Conservation (phyloP, 345 rosid genomes). For the Viola odorata region DNA sequence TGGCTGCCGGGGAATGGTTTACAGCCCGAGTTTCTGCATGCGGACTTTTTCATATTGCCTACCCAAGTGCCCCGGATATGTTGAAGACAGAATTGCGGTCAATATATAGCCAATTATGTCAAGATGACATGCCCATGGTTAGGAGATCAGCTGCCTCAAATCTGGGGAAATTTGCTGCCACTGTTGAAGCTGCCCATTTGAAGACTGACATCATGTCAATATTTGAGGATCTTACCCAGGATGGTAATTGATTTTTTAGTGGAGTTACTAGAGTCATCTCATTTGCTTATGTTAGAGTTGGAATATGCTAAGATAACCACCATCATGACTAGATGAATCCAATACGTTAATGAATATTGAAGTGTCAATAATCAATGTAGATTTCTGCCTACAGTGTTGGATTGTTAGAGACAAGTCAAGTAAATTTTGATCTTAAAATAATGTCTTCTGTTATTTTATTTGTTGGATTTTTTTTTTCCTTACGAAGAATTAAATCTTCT, state of each 20-base stretch:
- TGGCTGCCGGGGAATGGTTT: conserved; percentile 98
- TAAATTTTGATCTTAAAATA: too few relatives aligned
- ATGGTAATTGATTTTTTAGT: conserved; percentile 49
- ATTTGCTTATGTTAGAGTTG: background rate
- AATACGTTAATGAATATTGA: background rate
- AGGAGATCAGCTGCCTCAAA: conserved; percentile 95
- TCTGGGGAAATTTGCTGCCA: conserved; percentile 96
- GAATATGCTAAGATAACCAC: background rate
- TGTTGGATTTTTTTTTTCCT: too few relatives aligned
- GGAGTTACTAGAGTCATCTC: background rate
- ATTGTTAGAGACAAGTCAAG: background rate
- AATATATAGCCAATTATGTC: conserved; percentile 70
- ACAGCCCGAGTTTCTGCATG: conserved; percentile 92
- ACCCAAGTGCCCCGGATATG: conserved; percentile 77
- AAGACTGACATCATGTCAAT: conserved; percentile 78
- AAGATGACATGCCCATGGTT: conserved; percentile 99
- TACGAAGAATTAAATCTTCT: background rate
- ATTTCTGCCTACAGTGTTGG: background rate
- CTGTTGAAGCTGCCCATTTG: conserved; percentile 79
- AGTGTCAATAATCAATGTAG: background rate
- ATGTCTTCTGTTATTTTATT: too few relatives aligned
- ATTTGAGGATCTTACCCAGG: conserved; percentile 96
- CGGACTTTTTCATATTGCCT: conserved; percentile 87
- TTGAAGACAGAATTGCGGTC: conserved; percentile 69
- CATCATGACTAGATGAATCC: background rate